Base-by-base conservation (phyloP, 441 rosid species). In the Gossypium davidsonii region DNA sequence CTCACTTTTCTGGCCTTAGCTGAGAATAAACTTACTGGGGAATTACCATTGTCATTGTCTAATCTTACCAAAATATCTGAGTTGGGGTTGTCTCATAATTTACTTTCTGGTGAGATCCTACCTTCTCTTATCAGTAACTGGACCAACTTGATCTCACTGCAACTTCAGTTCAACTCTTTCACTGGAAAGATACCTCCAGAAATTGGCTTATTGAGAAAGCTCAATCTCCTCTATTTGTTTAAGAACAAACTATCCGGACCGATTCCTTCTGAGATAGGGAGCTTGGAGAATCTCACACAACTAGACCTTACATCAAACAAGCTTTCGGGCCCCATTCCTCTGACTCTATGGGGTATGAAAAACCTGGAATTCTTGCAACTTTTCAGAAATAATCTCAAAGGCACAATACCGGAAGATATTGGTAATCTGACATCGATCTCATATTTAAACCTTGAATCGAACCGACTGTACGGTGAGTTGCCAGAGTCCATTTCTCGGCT, bases 1-100 rank as follows among this genome's bases (percentile, higher is more conserved):
- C 87, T 89, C 73, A 74, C 88, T 11, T 83, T 10, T 67, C 52
- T 89, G 73, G 87, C 85, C 55, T 77, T 90, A 44, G 90, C 88
- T 4, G 67, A 7, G 61, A 89, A 90, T 73, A 42, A 68, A 25
- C 81, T 90, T 59, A 79, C 76, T 2, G 95, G 93, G 51, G 78
- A 61, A 6, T 53, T 90, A 65, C 90, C 91, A 37, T 21, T 60
- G 70, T 88, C 92, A 11, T 80, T 90, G 76, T 84, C 90, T 56
- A 85, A 76, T 79, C 84, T 87, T 73, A 15, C 52, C 44, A 76
- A 76, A 64, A 15, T 88, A 20, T 10, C 68, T 0, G 18, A 78
- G 0, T 46, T 90, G 51, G 89, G 88, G 37, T 61, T 83, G n/a
- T 85, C 90, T 4, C 79, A 73, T 3, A 88, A 90, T 70, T 65